Evolutionary conservation across 2,329 filamentous ascomycete genomes (phyloP), one percentile per base, ranked within the genome.

Genomic region (Penicillium italicum): DNA sequence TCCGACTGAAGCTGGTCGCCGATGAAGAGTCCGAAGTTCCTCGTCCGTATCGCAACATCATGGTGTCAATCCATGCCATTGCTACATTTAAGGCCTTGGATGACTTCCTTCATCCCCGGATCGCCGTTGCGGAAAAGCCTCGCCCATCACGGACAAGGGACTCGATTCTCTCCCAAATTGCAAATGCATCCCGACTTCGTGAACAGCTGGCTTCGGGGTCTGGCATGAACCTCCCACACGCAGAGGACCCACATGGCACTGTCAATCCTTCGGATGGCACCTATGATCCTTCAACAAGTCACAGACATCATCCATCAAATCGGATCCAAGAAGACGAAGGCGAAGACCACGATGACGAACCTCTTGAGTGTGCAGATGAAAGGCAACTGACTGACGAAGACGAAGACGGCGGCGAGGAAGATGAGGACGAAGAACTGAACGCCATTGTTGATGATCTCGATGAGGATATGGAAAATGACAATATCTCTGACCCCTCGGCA

Each of bases 41-140:
- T 18, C 83, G 86, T 34, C 81, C 88, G 0, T 97, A 96, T 70
- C 85, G 90, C 22, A 96, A 93, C 63, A 95, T 99, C 60, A 97
- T 97, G 88, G 94, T 99, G 1, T 96, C 91, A 0, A 99, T 99
- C 55, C 94, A 99, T 72, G 94, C 94, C 16, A 97, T 99, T 67
- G 93, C 94, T 2, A 97, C 92, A 0, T 97, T 99, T 79, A 97
- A 97, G 72, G 90, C 93, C 0, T 78, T 99, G 24, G 94, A 97
- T 69, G 94, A 99, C 70, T 99, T 97, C 72, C 80, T 99, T 41
- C 87, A 94, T 36, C 94, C 94, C 8, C 85, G 93, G 58, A 96
- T 99, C 56, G 91, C 82, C 66, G 72, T 94, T 14, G 85, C 89
- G 3, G 91, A 96, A 60, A 85, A 90, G 20, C 84, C 89, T 12